phyloP scores from a whole-genome alignment of 1,139 yeast species.

The Saccharomyces uvarum region DNA sequence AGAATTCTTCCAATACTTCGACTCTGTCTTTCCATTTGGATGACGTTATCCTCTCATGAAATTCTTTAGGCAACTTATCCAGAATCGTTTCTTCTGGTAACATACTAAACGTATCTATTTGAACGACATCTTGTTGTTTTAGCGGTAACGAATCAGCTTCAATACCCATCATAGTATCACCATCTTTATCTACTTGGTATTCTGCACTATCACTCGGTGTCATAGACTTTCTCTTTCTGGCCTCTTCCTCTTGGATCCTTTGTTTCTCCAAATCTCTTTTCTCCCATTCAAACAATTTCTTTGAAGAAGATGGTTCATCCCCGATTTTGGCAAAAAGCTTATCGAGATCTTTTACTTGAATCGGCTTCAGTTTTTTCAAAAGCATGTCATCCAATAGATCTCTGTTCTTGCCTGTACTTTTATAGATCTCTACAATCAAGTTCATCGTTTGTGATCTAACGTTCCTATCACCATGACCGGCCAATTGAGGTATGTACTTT shows the following conservation, averaged over 20 bases:
- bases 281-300: slow-evolving; percentile 9
- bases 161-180: slow-evolving; percentile 41
- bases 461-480: slow-evolving; percentile 79
- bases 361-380: slow-evolving; percentile 74
- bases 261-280: slow-evolving; percentile 2
- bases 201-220: slow-evolving; percentile 9
- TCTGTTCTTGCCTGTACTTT: slow-evolving; percentile 62
- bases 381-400: slow-evolving; percentile 44
- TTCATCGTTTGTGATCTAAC: slow-evolving; percentile 76
- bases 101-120: slow-evolving; percentile 47
- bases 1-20: slow-evolving; percentile 69
- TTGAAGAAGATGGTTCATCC: slow-evolving; percentile 3
- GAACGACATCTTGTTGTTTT: slow-evolving; percentile 24
- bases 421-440: slow-evolving; percentile 62
- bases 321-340: slow-evolving; percentile 48
- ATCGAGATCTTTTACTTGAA: slow-evolving; percentile 80
- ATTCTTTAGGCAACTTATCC: slow-evolving; percentile 56
- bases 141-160: slow-evolving; percentile 1
- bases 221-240: slow-evolving; percentile 14
- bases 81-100: slow-evolving; percentile 55
- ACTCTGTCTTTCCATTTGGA: slow-evolving; percentile 89
- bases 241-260: slow-evolving; percentile 14
- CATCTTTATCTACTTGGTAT: slow-evolving; percentile 27
- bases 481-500: slow-evolving; percentile 36
- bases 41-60: slow-evolving; percentile 48